phyloP scores from a whole-genome alignment of 148 eudicot genomes.

The Vaccinium myrtillus region DNA sequence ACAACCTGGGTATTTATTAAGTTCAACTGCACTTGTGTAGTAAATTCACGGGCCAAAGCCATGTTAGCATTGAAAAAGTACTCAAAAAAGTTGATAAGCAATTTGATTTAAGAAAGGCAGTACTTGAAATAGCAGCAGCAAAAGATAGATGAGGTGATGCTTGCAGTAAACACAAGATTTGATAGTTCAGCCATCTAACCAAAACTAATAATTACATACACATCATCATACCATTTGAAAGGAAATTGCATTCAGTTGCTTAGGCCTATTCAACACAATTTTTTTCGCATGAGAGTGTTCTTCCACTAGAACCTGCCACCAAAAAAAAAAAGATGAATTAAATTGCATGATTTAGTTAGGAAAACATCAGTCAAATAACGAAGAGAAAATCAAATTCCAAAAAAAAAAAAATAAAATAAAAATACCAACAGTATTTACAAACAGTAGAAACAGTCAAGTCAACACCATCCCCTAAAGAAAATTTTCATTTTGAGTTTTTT shows the following conservation, averaged over 20 bases:
- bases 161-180: no score
- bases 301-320: slow-evolving; percentile 71
- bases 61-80: not conserved
- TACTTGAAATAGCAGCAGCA: not conserved
- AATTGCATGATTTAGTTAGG: not conserved
- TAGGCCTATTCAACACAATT: slow-evolving; percentile 69
- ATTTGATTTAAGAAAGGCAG: not conserved
- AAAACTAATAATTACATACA: not conserved
- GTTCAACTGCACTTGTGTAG: not conserved
- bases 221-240: slow-evolving; percentile 56
- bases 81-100: not conserved
- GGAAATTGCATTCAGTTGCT: slow-evolving; percentile 88
- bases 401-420: not conserved
- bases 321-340: slow-evolving; percentile 6
- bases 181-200: slow-evolving; percentile 1
- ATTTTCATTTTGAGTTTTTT: not conserved
- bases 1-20: not conserved
- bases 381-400: not conserved
- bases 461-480: not conserved
- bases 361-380: not conserved
- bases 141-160: not conserved
- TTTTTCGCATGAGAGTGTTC: slow-evolving; percentile 37
- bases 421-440: not conserved
- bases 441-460: not conserved
- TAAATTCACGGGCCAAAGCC: not conserved